phyloP scores from a whole-genome alignment of 371 early-diverging fungal species.

The Lichtheimia ornata region DNA sequence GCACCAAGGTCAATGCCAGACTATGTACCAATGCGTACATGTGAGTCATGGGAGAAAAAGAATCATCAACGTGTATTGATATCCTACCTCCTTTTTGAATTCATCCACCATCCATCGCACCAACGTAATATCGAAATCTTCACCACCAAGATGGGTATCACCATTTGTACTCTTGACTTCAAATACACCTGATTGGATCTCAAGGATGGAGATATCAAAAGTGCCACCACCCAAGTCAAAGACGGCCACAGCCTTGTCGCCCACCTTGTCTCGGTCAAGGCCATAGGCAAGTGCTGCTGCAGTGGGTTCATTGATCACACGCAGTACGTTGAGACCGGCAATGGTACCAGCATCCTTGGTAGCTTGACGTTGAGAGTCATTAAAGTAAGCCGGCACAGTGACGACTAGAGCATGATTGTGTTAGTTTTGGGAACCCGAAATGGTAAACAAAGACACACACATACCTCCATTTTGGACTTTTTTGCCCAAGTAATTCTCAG shows the following conservation, averaged over 20 bases:
- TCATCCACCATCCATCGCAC: constrained; percentile 78
- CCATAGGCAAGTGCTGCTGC: constrained; percentile 99
- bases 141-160: constrained; percentile 96
- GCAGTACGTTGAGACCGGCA: constrained; percentile 92
- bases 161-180: constrained; percentile 95
- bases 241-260: constrained; percentile 88
- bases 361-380: constrained; percentile 95
- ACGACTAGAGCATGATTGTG: constrained; percentile 57
- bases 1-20: constrained; percentile 69
- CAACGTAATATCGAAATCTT: constrained; percentile 93
- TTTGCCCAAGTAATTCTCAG: constrained; percentile 84
- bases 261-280: constrained; percentile 71
- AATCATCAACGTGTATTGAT: background rate
- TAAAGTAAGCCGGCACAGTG: constrained; percentile 79
- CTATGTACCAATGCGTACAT: constrained; percentile 7
- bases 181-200: constrained; percentile 94
- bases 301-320: constrained; percentile 98
- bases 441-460: constrained; percentile 9
- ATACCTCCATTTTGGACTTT: constrained; percentile 84
- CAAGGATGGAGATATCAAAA: constrained; percentile 96
- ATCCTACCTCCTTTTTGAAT: constrained; percentile 74
- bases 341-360: constrained; percentile 97
- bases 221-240: constrained; percentile 99
- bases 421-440: too few species aligned
- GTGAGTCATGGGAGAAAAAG: background rate